Percentiles rank a stretch among this genome's conserved stretches.
Evolutionary conservation across 306 rosid genomes (phyloP).

Genomic region (Gastrolobium villosum): DNA sequence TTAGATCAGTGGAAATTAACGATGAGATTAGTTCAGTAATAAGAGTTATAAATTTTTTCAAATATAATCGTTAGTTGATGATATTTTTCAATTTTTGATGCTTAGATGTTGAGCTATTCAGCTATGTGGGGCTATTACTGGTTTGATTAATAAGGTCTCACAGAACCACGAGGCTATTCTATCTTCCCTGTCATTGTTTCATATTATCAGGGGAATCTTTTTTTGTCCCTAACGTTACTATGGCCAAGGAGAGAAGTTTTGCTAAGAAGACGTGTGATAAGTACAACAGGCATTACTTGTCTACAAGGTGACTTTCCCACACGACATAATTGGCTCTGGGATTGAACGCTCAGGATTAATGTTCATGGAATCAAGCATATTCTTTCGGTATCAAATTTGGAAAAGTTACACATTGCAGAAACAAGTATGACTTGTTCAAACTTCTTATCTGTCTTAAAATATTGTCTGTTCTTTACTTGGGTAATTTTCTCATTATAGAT

Average conservation of each 20-base stretch:
- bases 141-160: background rate
- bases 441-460: constrained; percentile 59
- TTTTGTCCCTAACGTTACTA: background rate
- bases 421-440: constrained; percentile 58
- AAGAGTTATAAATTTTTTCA: too few relatives aligned
- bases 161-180: background rate
- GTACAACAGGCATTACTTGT: background rate
- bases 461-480: constrained; percentile 64
- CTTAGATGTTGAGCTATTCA: too few relatives aligned
- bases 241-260: background rate
- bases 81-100: too few relatives aligned
- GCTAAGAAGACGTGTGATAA: background rate
- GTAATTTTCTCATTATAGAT: constrained; percentile 74
- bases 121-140: too few relatives aligned
- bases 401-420: constrained; percentile 39
- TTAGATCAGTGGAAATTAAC: too few relatives aligned
- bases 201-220: background rate
- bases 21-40: too few relatives aligned
- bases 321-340: too few relatives aligned
- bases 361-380: constrained; percentile 68
- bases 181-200: background rate
- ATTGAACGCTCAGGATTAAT: constrained; percentile 47
- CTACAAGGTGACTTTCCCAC: background rate
- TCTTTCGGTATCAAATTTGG: constrained; percentile 48
- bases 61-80: too few relatives aligned